These are phyloP conservation scores for Kwoniella bestiolae DNA, from an alignment of 768 basidiomycete genomes.

Conservation along the genomic window DNA sequence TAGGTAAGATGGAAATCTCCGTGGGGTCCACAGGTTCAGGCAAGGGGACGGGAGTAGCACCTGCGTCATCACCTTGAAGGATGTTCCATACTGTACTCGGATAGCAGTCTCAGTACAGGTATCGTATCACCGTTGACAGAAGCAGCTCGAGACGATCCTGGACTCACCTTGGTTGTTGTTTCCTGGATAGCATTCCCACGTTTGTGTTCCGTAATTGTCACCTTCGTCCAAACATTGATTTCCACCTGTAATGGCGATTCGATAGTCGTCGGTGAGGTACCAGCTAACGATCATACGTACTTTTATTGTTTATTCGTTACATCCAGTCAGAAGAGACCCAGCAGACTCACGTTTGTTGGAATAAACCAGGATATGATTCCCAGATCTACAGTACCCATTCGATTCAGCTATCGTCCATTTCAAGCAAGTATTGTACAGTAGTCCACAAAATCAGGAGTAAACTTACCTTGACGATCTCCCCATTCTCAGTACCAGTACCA, in stretches of 20 bases:
- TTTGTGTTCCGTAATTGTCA: constrained; percentile 38
- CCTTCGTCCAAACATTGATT: constrained; percentile 51
- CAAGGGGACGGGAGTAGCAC: constrained; percentile 8
- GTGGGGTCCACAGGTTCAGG: constrained; percentile 3
- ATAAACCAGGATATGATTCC: constrained; percentile 24
- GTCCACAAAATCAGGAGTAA: background rate
- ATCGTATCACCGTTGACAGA: no score
- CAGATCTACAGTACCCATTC: constrained; percentile 13
- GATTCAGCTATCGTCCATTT: background rate
- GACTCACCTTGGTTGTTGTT: constrained; percentile 54
- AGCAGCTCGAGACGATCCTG: no score
- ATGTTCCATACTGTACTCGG: constrained; percentile 4
- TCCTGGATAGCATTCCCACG: constrained; percentile 51
- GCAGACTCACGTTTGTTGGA: constrained; percentile 19
- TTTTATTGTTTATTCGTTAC: no score
- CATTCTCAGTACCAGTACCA: constrained; percentile 16
- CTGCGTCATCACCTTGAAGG: constrained; percentile 10
- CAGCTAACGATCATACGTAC: constrained; percentile 23
- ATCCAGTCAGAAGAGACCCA: background rate
- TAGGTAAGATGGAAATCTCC: no score
- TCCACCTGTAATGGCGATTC: constrained; percentile 54
- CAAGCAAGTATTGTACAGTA: background rate
- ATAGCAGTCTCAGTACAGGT: background rate
- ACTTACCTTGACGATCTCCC: constrained; percentile 10
- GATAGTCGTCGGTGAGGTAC: constrained; percentile 48